A percentile compares a stretch with the other conserved stretches of the same genome.
Evolutionary conservation across 2,329 filamentous ascomycete species (phyloP).

Genomic region (Aspergillus pseudoviridinutans): DNA sequence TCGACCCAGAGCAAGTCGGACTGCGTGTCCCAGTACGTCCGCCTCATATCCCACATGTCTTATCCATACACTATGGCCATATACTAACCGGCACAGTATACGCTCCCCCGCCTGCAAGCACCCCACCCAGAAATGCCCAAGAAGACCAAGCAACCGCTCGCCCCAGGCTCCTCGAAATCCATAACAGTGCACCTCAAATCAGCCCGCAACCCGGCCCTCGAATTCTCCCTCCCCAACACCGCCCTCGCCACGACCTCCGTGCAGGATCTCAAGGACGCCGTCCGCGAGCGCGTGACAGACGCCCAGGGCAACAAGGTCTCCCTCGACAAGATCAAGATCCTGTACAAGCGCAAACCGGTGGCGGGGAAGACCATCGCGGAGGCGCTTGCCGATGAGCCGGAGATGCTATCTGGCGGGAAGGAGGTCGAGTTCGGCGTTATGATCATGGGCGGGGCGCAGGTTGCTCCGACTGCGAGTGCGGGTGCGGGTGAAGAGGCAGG

Average conservation of each 20-base stretch:
- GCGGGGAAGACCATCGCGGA: constrained; percentile 76
- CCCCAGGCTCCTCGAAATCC: constrained; percentile 39
- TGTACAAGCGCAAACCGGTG: constrained; percentile 84
- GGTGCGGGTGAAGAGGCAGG: constrained; percentile 28
- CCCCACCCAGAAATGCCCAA: constrained; percentile 44
- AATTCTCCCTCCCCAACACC: constrained; percentile 59
- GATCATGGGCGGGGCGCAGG: constrained; percentile 69
- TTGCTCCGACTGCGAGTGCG: constrained; percentile 33
- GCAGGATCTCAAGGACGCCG: constrained; percentile 69
- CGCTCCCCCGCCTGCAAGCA: constrained; percentile 44
- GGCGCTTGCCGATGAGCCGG: constrained; percentile 56
- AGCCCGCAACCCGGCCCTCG: constrained; percentile 68
- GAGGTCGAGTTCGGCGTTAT: constrained; percentile 78
- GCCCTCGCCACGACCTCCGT: constrained; percentile 67
- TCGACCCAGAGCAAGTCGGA: constrained; percentile 76
- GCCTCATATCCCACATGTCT: not conserved
- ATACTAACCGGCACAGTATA: constrained; percentile 34
- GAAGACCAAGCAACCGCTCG: constrained; percentile 29
- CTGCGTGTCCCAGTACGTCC: constrained; percentile 67
- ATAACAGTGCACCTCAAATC: constrained; percentile 42
- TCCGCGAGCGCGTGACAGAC: constrained; percentile 60
- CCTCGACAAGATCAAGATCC: constrained; percentile 75
- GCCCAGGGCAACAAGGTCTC: constrained; percentile 31
- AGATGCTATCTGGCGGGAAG: constrained; percentile 34
- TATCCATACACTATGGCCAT: too few relatives aligned